Conservation (phyloP, 2,329 filamentous ascomycete species). For the Chlorencoelia australis region DNA sequence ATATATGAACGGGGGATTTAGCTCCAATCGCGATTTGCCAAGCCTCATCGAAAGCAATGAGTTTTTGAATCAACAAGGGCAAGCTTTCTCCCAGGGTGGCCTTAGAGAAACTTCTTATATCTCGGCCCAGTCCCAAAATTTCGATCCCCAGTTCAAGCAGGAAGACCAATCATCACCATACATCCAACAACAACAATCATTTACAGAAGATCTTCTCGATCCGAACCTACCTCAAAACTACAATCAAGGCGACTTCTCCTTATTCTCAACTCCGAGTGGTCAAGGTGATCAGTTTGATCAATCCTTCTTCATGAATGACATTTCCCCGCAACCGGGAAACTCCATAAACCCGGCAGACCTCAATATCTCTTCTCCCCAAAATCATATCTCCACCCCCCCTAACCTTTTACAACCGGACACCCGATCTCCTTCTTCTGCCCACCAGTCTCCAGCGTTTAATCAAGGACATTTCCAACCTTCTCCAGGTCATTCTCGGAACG, state of each 20-base stretch:
- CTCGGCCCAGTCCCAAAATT: slow-evolving; percentile 19
- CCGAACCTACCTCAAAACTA: slow-evolving; percentile 42
- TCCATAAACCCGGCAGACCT: slow-evolving; percentile 36
- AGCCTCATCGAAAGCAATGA: slow-evolving; percentile 30
- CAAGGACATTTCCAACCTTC: slow-evolving; percentile 24
- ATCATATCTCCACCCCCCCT: slow-evolving; percentile 22
- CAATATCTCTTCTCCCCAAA: slow-evolving; percentile 36
- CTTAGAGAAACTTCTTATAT: slow-evolving; percentile 19
- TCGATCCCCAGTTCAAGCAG: slow-evolving; percentile 26
- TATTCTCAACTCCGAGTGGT: slow-evolving; percentile 48
- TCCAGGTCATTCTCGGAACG: slow-evolving; percentile 25
- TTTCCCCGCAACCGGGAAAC: slow-evolving; percentile 31
- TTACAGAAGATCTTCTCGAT: slow-evolving; percentile 37
- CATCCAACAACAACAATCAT: slow-evolving; percentile 38
- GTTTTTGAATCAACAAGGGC: slow-evolving; percentile 34
- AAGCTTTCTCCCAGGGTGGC: slow-evolving; percentile 20
- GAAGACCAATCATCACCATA: slow-evolving; percentile 24
- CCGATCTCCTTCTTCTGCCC: slow-evolving; percentile 26
- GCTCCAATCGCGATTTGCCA: slow-evolving; percentile 16
- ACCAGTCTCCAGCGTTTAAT: slow-evolving; percentile 25
- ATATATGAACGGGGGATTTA: slow-evolving; percentile 36
- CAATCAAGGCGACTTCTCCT: slow-evolving; percentile 48
- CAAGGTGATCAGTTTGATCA: slow-evolving; percentile 49
- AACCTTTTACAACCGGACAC: slow-evolving; percentile 22
- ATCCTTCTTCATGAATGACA: slow-evolving; percentile 48